A percentile compares a stretch with the other conserved stretches of the same genome.
Evolutionary conservation across 2,329 filamentous ascomycete genomes (phyloP).

Genomic region (Huntiella moniliformis): DNA sequence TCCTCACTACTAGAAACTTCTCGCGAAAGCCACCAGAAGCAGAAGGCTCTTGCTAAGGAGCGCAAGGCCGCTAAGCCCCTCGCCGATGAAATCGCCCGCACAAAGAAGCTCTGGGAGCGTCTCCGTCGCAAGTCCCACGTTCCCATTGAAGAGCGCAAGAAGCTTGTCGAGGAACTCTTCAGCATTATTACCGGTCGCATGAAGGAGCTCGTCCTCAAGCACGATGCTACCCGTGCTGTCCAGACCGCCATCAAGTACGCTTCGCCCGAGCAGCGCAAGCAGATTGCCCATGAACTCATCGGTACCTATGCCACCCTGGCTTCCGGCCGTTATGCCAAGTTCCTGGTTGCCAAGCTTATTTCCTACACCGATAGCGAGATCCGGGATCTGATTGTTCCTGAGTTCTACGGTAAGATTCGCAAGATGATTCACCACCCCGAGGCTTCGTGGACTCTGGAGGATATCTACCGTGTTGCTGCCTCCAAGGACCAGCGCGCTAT

Average conservation of each 20-base stretch:
- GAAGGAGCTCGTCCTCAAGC: conserved; percentile 94
- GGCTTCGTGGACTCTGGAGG: conserved; percentile 92
- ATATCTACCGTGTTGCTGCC: conserved; percentile 80
- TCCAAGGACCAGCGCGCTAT: conserved; percentile 70
- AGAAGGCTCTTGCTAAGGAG: conserved; percentile 73
- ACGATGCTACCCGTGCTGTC: conserved; percentile 89
- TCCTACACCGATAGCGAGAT: conserved; percentile 81
- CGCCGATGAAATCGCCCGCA: conserved; percentile 69
- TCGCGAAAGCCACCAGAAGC: conserved; percentile 79
- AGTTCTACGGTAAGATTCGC: conserved; percentile 88
- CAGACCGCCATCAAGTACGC: conserved; percentile 96
- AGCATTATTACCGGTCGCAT: conserved; percentile 77
- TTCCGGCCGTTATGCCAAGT: conserved; percentile 94
- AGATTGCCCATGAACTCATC: conserved; percentile 72
- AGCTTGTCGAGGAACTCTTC: conserved; percentile 77
- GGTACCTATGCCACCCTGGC: conserved; percentile 70
- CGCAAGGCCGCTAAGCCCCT: conserved; percentile 86
- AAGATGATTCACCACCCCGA: conserved; percentile 91
- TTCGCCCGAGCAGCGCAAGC: conserved; percentile 62
- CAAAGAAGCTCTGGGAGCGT: conserved; percentile 95
- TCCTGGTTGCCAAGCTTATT: conserved; percentile 85
- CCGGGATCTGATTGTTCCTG: conserved; percentile 71
- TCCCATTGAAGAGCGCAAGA: conserved; percentile 68
- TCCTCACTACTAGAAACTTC: conserved; percentile 39
- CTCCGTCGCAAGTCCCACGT: conserved; percentile 87